These are phyloP conservation scores for Linnemannia exigua DNA, from an alignment of 192 early-diverging fungal genomes.

Conservation along the genomic window DNA sequence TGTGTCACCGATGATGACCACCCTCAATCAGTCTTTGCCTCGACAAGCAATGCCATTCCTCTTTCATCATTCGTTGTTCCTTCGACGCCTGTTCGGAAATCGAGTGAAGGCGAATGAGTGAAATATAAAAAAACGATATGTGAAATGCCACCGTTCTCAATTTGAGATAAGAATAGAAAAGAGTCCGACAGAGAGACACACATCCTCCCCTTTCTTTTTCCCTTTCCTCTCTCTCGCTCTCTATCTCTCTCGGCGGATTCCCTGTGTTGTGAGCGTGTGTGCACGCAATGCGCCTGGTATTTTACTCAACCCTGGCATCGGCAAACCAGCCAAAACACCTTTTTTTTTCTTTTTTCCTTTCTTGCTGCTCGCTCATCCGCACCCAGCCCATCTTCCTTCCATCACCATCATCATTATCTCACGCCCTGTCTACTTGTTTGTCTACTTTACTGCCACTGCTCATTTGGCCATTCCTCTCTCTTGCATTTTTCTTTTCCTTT, in stretches of 20 bases:
- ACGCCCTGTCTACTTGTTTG: neutral
- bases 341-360: neutral
- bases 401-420: neutral
- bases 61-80: neutral
- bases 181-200: neutral
- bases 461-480: neutral
- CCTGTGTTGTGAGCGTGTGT: neutral
- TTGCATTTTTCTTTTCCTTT: neutral
- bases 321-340: neutral
- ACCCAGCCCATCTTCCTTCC: neutral
- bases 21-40: neutral
- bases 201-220: neutral
- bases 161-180: conserved; percentile 9
- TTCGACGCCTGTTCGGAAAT: neutral
- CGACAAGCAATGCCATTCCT: neutral
- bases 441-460: neutral
- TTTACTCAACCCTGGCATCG: neutral
- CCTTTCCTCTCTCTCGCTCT: neutral
- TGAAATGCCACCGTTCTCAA: conserved; percentile 1
- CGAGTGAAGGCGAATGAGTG: neutral
- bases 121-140: neutral
- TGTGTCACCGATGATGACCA: neutral
- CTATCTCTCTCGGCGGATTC: neutral
- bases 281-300: neutral
- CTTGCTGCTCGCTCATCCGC: no score